Conservation (phyloP, 495 filamentous ascomycete species). For the Schizothecium vesticola region DNA sequence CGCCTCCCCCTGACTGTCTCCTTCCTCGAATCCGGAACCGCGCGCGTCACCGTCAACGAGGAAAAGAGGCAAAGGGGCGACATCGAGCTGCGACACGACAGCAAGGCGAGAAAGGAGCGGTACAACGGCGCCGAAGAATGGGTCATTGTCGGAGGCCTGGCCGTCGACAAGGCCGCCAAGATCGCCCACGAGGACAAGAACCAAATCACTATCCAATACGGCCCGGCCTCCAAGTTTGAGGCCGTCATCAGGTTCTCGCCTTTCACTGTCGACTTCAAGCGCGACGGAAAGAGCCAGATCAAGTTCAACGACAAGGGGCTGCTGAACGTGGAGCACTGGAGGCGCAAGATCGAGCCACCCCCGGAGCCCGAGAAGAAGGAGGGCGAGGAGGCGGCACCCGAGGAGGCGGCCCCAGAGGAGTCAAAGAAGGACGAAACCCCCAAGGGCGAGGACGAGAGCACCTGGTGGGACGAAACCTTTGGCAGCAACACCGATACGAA, state of each 20-base stretch:
- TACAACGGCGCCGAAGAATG: constrained; percentile 89
- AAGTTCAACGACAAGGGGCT: constrained; percentile 82
- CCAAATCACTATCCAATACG: constrained; percentile 73
- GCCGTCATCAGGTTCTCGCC: constrained; percentile 77
- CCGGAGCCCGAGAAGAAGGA: constrained; percentile 48
- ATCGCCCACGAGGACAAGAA: constrained; percentile 52
- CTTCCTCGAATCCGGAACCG: constrained; percentile 82
- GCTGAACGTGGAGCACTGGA: constrained; percentile 93
- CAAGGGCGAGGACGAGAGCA: constrained; percentile 65
- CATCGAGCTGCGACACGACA: constrained; percentile 79
- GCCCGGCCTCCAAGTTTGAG: constrained; percentile 67
- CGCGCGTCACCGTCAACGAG: constrained; percentile 84
- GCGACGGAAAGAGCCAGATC: constrained; percentile 76
- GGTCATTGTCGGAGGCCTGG: constrained; percentile 75
- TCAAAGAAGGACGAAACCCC: constrained; percentile 36
- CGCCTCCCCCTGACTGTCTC: constrained; percentile 77
- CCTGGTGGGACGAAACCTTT: constrained; percentile 97
- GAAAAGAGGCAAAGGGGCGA: constrained; percentile 82
- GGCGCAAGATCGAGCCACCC: constrained; percentile 71
- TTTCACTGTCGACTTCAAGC: constrained; percentile 77
- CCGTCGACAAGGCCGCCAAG: constrained; percentile 61
- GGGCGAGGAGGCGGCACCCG: constrained; percentile 35
- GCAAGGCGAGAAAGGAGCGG: constrained; percentile 80
- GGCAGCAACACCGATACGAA: constrained; percentile 92
- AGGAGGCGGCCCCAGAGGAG: constrained; percentile 18